These are phyloP conservation scores for Aspergillus pseudoterreus DNA, from an alignment of 2,329 filamentous ascomycete genomes.

Conservation along the genomic window DNA sequence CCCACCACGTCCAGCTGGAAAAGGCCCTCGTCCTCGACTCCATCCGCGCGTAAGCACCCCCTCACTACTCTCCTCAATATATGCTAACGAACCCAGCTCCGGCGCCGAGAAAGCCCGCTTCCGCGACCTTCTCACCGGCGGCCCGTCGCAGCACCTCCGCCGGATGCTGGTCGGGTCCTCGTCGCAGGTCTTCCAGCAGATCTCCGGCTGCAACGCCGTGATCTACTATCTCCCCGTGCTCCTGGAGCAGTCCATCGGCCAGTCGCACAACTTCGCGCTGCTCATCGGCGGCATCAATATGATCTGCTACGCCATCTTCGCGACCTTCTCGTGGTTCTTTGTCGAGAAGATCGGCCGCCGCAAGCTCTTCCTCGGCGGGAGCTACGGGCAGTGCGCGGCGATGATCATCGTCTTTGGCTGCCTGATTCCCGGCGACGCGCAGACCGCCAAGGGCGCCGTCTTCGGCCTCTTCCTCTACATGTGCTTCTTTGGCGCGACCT, in stretches of 20 bases:
- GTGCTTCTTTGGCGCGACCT: constrained; percentile 28
- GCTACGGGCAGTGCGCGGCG: constrained; percentile 11
- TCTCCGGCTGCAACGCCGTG: constrained; percentile 15
- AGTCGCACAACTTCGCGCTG: constrained; percentile 9
- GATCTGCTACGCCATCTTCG: constrained; percentile 16
- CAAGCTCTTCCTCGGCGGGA: constrained; percentile 13
- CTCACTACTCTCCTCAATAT: neutral
- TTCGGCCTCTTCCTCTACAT: constrained; percentile 18
- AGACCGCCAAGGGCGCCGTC: constrained; percentile 13
- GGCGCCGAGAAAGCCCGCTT: constrained; percentile 5
- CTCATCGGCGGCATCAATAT: constrained; percentile 14
- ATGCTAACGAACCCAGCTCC: constrained; percentile 3
- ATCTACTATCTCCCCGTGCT: constrained; percentile 14
- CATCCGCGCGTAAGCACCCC: constrained; percentile 7
- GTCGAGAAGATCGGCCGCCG: constrained; percentile 13
- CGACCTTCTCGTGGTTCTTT: constrained; percentile 16
- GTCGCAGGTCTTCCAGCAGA: constrained; percentile 13
- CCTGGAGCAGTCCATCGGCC: constrained; percentile 12
- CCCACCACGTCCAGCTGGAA: constrained; percentile 10
- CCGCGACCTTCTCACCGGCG: constrained; percentile 12
- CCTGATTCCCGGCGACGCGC: constrained; percentile 7
- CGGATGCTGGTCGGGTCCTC: constrained; percentile 13
- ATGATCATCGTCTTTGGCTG: constrained; percentile 13
- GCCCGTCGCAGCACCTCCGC: constrained; percentile 12
- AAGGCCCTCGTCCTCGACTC: constrained; percentile 12